phyloP scores from a whole-genome alignment of 225 moss, liverwort and hornwort genomes.

The Physcomitrium patens region DNA sequence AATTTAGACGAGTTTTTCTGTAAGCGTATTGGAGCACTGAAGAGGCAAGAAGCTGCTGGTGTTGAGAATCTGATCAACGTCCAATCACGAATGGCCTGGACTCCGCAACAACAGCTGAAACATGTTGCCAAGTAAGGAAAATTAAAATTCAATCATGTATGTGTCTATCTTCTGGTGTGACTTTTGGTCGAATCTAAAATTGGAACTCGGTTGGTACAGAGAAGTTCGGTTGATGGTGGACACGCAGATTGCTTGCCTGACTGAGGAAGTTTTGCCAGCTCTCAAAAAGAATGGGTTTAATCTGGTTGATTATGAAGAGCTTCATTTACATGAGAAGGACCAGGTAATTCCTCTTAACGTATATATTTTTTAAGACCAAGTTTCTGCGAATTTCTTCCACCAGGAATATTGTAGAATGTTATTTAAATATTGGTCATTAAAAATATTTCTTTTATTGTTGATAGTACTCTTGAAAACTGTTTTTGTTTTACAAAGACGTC shows the following conservation, averaged over 20 bases:
- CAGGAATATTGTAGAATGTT: neutral
- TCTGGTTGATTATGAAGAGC: constrained; percentile 55
- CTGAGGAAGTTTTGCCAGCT: constrained; percentile 55
- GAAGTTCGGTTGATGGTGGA: constrained; percentile 70
- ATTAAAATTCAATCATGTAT: neutral
- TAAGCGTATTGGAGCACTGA: constrained; percentile 61
- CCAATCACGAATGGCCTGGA: constrained; percentile 47
- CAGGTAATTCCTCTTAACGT: constrained; percentile 12
- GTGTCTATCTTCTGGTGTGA: neutral
- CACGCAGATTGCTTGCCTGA: constrained; percentile 55
- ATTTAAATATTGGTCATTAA: neutral
- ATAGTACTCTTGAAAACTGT: neutral
- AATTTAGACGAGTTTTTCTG: constrained; percentile 67
- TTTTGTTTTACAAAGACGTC: neutral
- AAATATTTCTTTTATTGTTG: neutral
- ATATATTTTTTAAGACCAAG: too few species aligned
- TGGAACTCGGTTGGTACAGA: constrained; percentile 28
- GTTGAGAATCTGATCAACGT: constrained; percentile 60
- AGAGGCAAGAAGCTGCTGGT: constrained; percentile 65
- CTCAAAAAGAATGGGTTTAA: constrained; percentile 47
- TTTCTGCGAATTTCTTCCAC: neutral
- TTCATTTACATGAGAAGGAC: constrained; percentile 53
- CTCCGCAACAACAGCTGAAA: constrained; percentile 61
- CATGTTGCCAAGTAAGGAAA: constrained; percentile 47
- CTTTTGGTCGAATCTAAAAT: neutral